Percentiles rank a stretch among this genome's conserved stretches.
phyloP scores from a whole-genome alignment of 2,329 filamentous ascomycete species.

The Aspergillus novoparasiticus region DNA sequence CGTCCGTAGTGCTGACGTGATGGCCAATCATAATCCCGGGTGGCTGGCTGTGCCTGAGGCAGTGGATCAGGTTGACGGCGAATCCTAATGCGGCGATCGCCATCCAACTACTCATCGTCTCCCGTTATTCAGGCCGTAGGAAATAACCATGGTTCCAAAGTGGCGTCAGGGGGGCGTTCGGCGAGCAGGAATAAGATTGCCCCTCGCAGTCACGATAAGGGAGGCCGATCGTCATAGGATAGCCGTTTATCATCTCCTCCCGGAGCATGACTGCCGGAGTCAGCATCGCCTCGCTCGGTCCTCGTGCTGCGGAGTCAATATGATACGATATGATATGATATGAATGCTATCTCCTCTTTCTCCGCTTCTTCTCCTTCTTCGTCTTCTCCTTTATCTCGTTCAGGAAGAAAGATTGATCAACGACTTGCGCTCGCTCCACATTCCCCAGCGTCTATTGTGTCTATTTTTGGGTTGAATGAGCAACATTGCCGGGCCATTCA shows the following conservation, averaged over 20 bases:
- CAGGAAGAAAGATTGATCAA: slow-evolving; percentile 4
- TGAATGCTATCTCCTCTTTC: slow-evolving; percentile 1
- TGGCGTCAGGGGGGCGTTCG: slow-evolving; percentile 2
- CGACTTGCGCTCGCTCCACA: not conserved
- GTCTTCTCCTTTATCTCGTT: not conserved
- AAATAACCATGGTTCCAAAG: slow-evolving; percentile 1
- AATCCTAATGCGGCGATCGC: not conserved
- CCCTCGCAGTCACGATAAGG: slow-evolving; percentile 5
- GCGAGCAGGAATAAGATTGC: not conserved
- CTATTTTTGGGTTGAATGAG: slow-evolving; percentile 6
- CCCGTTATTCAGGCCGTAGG: not conserved
- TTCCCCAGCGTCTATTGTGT: slow-evolving; percentile 2
- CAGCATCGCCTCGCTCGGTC: slow-evolving; percentile 20
- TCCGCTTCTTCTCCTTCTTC: not conserved
- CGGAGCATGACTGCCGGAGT: slow-evolving; percentile 15
- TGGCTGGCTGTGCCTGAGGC: not conserved
- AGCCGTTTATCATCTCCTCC: not conserved
- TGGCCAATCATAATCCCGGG: not conserved
- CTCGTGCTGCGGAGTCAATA: slow-evolving; percentile 9
- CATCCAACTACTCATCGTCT: not conserved
- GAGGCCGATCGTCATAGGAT: not conserved
- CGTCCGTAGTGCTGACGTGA: not conserved
- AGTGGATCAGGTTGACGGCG: not conserved
- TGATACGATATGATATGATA: slow-evolving; percentile 8
- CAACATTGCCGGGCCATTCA: not conserved